Percentiles rank a stretch among this genome's conserved stretches.
Conservation (phyloP, 495 filamentous ascomycete genomes). For the Aspergillus ellipticus region DNA sequence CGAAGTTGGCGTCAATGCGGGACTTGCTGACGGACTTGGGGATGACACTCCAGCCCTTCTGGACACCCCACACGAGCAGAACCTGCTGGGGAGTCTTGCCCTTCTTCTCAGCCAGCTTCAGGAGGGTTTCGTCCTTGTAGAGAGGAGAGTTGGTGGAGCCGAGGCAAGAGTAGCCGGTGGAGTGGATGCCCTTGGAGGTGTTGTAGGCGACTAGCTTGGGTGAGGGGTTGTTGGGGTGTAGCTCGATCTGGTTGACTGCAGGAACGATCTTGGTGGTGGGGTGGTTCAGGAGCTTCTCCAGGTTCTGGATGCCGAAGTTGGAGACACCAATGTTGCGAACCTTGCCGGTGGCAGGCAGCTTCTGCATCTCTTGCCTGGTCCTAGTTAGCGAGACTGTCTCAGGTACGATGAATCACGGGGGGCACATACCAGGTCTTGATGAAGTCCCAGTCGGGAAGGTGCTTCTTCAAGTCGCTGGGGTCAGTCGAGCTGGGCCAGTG, state of each 20-base stretch:
- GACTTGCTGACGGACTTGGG: constrained; percentile 63
- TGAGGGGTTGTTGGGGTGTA: constrained; percentile 78
- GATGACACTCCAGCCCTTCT: constrained; percentile 70
- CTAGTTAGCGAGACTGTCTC: background rate
- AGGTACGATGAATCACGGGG: background rate
- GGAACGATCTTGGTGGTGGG: constrained; percentile 62
- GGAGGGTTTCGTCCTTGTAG: constrained; percentile 56
- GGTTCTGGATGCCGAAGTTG: constrained; percentile 60
- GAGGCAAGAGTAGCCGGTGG: constrained; percentile 64
- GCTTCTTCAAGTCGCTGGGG: constrained; percentile 53
- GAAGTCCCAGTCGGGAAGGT: constrained; percentile 71
- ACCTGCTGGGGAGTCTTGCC: constrained; percentile 66
- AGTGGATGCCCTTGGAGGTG: constrained; percentile 64
- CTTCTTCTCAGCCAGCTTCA: constrained; percentile 60
- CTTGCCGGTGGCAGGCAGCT: constrained; percentile 73
- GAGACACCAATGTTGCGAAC: constrained; percentile 69
- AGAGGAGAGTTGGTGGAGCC: constrained; percentile 55
- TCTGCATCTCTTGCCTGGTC: constrained; percentile 68
- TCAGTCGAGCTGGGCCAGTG: constrained; percentile 76
- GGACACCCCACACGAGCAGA: constrained; percentile 64
- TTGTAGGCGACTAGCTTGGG: constrained; percentile 76
- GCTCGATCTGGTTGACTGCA: constrained; percentile 87
- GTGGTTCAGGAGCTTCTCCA: constrained; percentile 53
- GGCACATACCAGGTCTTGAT: constrained; percentile 68
- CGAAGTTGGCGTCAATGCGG: constrained; percentile 62